Evolutionary conservation across 2,329 filamentous ascomycete species (phyloP).

Genomic region (Lojkania enalia): DNA sequence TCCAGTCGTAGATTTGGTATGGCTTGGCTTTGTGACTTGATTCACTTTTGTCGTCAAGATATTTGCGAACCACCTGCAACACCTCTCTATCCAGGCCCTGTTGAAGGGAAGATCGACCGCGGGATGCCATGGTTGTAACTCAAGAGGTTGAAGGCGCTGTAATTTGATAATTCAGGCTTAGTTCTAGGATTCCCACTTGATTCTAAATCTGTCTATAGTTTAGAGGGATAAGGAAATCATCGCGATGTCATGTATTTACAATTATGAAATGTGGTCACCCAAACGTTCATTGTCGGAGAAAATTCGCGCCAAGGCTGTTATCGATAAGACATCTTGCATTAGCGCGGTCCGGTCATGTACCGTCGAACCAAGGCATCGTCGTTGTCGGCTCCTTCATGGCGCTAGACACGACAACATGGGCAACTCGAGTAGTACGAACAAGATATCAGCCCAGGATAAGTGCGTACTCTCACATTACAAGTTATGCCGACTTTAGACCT

Average conservation of each 20-base stretch:
- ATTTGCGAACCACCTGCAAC: slow-evolving; percentile 77
- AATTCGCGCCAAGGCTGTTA: slow-evolving; percentile 16
- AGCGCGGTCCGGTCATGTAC: not conserved
- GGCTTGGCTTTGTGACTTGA: slow-evolving; percentile 54
- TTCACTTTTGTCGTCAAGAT: slow-evolving; percentile 66
- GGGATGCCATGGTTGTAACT: slow-evolving; percentile 28
- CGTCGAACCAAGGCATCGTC: slow-evolving; percentile 24
- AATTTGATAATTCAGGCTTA: too few species aligned
- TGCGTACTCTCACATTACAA: slow-evolving; percentile 49
- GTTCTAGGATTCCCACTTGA: too few species aligned
- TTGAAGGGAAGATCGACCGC: slow-evolving; percentile 38
- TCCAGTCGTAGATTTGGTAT: slow-evolving; percentile 71
- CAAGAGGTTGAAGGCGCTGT: too few species aligned
- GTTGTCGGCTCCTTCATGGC: slow-evolving; percentile 26
- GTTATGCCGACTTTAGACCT: too few species aligned
- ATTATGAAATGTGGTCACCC: too few species aligned
- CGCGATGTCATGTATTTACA: too few species aligned
- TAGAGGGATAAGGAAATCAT: too few species aligned
- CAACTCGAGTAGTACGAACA: slow-evolving; percentile 64
- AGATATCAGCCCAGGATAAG: slow-evolving; percentile 84
- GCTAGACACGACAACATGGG: slow-evolving; percentile 56
- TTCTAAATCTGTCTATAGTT: too few species aligned
- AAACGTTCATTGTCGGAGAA: too few species aligned
- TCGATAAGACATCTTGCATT: slow-evolving; percentile 36
- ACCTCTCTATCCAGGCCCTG: slow-evolving; percentile 56